Evolutionary conservation across 2,329 filamentous ascomycete species (phyloP), one percentile per base, ranked within the genome.

Genomic region (Colletotrichum sp.): DNA sequence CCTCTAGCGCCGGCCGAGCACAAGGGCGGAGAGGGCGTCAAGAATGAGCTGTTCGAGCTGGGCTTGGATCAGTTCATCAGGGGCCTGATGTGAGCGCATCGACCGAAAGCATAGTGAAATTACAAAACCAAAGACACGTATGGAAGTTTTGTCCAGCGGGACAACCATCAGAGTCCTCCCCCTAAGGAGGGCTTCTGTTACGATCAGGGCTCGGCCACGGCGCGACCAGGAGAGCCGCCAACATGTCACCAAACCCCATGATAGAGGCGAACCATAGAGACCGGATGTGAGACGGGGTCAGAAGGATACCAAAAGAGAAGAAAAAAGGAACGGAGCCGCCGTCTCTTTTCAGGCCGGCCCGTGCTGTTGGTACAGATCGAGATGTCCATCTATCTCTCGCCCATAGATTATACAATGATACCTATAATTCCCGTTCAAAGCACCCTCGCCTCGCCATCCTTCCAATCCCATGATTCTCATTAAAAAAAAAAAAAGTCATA

Each of bases 11-110:
- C 93, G 3, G 91, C 93, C 65, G 93, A 94, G 83, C 93, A 94
- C 84, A 91, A 91, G 80, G 90, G 91, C 52, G 93, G 93, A 72
- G 90, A 90, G 30, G 93, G 93, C n/a, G 92, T 94, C 75, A 91
- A 89, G 80, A 94, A 94, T 80, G 93, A 94, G 83, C 86, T 94
- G 78, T 94, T 94, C 79, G 93, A 94, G 83, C 85, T 94, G 77
- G 93, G 92, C 0, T 83, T 98, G 72, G 94, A 97, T 79, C 93
- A 95, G 78, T 97, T 97, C 81, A 91, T 97, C 67, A 90, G 93
- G 77, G 90, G 92, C 1, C 84, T 93, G 76, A 88, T 92, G 86
- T 92, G 86, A 90, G 64, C 18, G 39, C 30, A 64, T 12, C 12
- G n/a, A 16, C 21, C 18, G 32, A 21, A 5, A 13, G 30, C 59